A percentile compares a stretch with the other conserved stretches of the same genome.
Conservation (phyloP, 768 basidiomycete species). For the Russula dissimulans region DNA sequence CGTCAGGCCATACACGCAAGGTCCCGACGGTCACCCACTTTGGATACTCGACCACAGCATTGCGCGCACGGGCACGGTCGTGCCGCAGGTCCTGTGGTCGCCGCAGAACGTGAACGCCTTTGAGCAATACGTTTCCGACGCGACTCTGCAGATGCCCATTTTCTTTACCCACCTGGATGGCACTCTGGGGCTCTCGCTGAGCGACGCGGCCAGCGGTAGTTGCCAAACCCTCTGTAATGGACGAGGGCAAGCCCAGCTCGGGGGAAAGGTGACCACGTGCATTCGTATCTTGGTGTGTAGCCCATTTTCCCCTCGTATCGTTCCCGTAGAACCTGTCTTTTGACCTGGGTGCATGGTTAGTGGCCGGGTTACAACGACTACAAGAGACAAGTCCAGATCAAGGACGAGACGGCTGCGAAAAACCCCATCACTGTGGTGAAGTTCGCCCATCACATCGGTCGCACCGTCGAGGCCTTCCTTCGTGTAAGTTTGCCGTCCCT, state of each 20-base stretch:
- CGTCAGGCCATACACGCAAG: not conserved
- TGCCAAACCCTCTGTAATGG: not conserved
- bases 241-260: not conserved
- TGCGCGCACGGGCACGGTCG: conserved; percentile 1
- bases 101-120: conserved; percentile 1
- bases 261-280: conserved; percentile 3
- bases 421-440: conserved; percentile 6
- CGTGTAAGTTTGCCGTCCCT: not conserved
- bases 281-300: conserved; percentile 10
- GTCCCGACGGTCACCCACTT: not conserved
- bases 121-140: not conserved
- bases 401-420: conserved; percentile 1
- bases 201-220: not conserved
- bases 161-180: conserved; percentile 10
- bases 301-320: not conserved
- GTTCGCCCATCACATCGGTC: conserved; percentile 12
- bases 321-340: not conserved
- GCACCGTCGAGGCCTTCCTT: conserved; percentile 10
- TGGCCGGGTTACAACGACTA: conserved; percentile 8
- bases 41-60: not conserved
- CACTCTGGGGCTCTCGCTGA: not conserved
- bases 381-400: conserved; percentile 11
- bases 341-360: not conserved
- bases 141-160: conserved; percentile 7
- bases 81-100: conserved; percentile 6